Evolutionary conservation across 2,329 filamentous ascomycete species (phyloP), one percentile per base, ranked within the genome.

Genomic region (Diaporthe australafricana): DNA sequence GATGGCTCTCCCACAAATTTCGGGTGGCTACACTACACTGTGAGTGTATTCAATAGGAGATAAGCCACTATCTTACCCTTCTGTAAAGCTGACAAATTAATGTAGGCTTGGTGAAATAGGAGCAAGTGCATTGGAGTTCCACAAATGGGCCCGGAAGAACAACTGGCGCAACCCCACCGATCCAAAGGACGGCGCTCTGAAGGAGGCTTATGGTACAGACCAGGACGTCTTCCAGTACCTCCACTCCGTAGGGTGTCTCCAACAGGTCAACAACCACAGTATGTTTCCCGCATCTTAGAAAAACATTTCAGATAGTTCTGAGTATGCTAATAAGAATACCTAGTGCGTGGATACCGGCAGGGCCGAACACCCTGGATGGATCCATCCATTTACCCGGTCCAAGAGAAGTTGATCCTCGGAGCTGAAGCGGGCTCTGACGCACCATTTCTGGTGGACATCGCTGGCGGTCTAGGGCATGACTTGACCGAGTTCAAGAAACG

Each of bases 331-430:
- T 5, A 14, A 7, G 22, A 40, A 35, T 27, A 20, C 32, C 22
- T 20, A 65, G 35, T 74, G 81, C 77, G 77, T 12, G 80, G 78
- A 9, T 81, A 81, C 65, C 77, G 78, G 5, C 79, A 80, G 42
- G 81, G 81, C 5, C 78, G 81, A 0, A 75, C 76, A 0, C 75
- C 77, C 1, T 83, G 81, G 81, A 80, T 81, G 78, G 77, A 80
- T 11, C 70, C 72, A 1, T 63, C 52, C 9, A 52, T 83, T 71
- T 83, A 79, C 68, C 79, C 81, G 0, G 78, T 82, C 8, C 66
- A 80, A 63, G 76, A 83, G 50, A 77, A 74, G 9, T 75, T 83
- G 1, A 72, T 82, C 16, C 27, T 75, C 1, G 80, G 78, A 0
- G 75, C 77, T 16, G 77, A 81, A 17, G 47, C 72, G 3, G 68